phyloP scores from a whole-genome alignment of 1,284 basidiomycete genomes.

The Hymenochaete sp. region DNA sequence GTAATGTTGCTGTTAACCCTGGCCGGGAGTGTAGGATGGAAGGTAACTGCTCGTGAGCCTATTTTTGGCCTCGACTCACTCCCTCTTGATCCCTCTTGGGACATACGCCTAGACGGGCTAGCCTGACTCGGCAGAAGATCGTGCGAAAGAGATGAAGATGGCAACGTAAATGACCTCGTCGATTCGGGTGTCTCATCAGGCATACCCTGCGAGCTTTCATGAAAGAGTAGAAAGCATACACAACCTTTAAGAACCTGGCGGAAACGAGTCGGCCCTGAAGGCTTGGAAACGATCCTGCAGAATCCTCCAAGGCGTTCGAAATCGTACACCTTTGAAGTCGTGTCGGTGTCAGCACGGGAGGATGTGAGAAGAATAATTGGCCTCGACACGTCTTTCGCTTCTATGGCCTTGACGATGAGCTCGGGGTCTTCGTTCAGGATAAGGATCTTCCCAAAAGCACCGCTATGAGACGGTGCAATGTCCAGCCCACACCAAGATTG shows the following conservation, averaged over 20 bases:
- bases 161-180: slow-evolving; percentile 2
- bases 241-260: slow-evolving; percentile 64
- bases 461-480: slow-evolving; percentile 33
- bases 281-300: slow-evolving; percentile 83
- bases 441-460: slow-evolving; percentile 62
- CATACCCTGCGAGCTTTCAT: slow-evolving; percentile 21
- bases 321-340: slow-evolving; percentile 56
- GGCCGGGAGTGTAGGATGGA: slow-evolving; percentile 10
- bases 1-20: background rate
- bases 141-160: background rate
- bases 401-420: slow-evolving; percentile 49
- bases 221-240: slow-evolving; percentile 53
- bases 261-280: slow-evolving; percentile 75
- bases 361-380: slow-evolving; percentile 73
- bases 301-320: slow-evolving; percentile 81
- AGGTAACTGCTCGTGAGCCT: slow-evolving; percentile 11
- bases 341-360: slow-evolving; percentile 53
- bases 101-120: slow-evolving; percentile 1
- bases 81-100: slow-evolving; percentile 12
- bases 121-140: slow-evolving; percentile 5
- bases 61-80: slow-evolving; percentile 14
- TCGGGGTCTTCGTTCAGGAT: slow-evolving; percentile 76
- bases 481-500: slow-evolving; percentile 72
- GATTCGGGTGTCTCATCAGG: background rate
- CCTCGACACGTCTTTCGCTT: slow-evolving; percentile 45